Evolutionary conservation across 108 stramenopile species (phyloP), one percentile per base, ranked within the genome.

Genomic region (Pseudonitzschia multiseries): DNA sequence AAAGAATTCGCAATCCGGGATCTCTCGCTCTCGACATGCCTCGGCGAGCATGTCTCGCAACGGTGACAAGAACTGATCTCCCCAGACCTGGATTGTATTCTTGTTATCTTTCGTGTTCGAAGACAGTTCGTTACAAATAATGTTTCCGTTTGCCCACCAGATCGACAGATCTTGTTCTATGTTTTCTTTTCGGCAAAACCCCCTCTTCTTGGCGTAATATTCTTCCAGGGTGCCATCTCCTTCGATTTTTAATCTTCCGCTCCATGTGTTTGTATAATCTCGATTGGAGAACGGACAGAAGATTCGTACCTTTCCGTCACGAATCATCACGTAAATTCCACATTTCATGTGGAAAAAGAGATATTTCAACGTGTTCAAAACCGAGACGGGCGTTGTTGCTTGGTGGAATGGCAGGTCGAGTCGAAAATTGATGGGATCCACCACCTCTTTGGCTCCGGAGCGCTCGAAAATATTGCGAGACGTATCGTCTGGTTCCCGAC

Each of bases 101-200:
- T 65, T 90, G 87, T 21, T 87, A 81, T 74, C 68, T 71, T 92
- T 85, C 70, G 85, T 84, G 6, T 89, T 84, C 28, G 83, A 76
- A 53, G 83, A 86, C 74, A 97, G 81, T 81, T 98, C 98, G 79
- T 99, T 99, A 79, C 98, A 99, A 71, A 99, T 98, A 79, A 99
- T 99, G 71, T 99, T 99, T 8, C 99, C 99, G 77, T 99, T 99
- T 33, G 99, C 99, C 99, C 99, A 99, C 99, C 99, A 99, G 63
- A 94, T 90, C 69, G 66, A 78, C 72, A 84, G 82, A 64, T 97
- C 96, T 14, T 82, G 72, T 62, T 96, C 95, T 21, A 98, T 85
- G 54, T 96, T 90, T 79, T 98, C 97, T 74, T 93, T 81, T n/a
- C 97, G 92, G 74, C 89, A 94, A 62, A 83, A 51, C 20, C 87